phyloP scores from a whole-genome alignment of 2,329 filamentous ascomycete species.

The Fusarium fujikuroi region DNA sequence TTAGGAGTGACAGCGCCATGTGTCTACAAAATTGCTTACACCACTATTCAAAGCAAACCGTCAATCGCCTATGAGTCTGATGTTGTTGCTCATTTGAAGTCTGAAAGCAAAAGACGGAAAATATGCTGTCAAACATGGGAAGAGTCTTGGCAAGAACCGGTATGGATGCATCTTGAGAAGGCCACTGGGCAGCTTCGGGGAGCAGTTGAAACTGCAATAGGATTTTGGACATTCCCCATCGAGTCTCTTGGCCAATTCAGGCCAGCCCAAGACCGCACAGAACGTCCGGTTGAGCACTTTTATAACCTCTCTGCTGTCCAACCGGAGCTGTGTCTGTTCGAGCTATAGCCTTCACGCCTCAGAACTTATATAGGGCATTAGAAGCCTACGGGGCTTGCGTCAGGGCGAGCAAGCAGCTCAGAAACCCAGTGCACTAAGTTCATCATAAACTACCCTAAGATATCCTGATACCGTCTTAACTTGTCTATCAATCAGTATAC shows the following conservation, averaged over 20 bases:
- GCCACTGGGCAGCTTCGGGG: not conserved
- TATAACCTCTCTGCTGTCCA: not conserved
- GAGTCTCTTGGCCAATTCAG: not conserved
- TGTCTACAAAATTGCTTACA: not conserved
- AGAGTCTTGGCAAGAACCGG: not conserved
- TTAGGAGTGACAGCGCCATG: not conserved
- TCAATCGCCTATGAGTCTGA: accelerated
- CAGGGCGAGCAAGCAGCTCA: not conserved
- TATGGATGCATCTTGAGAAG: not conserved
- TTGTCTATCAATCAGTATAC: not conserved
- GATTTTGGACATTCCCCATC: not conserved
- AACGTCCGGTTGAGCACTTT: accelerated
- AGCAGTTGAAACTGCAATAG: not conserved
- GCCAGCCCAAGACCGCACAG: accelerated
- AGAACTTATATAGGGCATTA: not conserved
- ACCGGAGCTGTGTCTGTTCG: not conserved
- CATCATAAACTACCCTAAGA: not conserved
- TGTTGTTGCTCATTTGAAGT: too few relatives aligned
- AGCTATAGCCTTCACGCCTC: not conserved
- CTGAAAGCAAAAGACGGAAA: too few relatives aligned
- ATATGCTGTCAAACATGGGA: not conserved
- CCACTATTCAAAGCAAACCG: accelerated
- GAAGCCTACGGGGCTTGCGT: not conserved
- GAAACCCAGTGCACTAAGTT: too few relatives aligned
- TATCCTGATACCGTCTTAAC: too few relatives aligned